Conservation (phyloP, 805 yeast genomes). For the Metschnikowia lunata region DNA sequence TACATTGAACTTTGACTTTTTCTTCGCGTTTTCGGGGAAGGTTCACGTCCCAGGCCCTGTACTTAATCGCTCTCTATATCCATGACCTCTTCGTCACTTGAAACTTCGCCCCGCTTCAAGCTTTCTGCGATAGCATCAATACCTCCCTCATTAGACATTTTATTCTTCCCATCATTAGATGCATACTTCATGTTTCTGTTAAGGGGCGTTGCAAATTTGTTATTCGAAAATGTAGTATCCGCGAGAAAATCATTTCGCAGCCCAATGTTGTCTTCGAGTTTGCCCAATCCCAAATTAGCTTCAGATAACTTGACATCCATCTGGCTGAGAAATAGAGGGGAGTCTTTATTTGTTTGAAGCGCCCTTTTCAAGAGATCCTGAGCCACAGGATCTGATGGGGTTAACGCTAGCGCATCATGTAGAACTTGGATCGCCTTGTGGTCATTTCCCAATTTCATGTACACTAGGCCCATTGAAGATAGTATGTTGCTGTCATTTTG, state of each 20-base stretch:
- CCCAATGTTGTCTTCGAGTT: background rate
- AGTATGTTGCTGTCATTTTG: conserved; percentile 67
- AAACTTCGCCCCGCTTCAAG: conserved; percentile 42
- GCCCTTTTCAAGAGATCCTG: conserved; percentile 78
- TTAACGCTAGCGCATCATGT: conserved; percentile 75
- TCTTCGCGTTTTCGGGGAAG: no score
- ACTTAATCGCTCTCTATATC: conserved; percentile 53
- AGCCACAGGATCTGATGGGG: conserved; percentile 81
- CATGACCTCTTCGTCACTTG: conserved; percentile 54
- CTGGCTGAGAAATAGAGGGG: conserved; percentile 10
- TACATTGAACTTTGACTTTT: no score
- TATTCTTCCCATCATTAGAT: conserved; percentile 2
- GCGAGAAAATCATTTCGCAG: conserved; percentile 1
- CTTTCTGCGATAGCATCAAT: conserved; percentile 36
- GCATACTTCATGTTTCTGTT: conserved; percentile 14
- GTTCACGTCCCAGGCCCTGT: background rate
- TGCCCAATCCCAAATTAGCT: conserved; percentile 1
- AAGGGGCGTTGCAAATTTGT: conserved; percentile 23
- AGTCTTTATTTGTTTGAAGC: conserved; percentile 48
- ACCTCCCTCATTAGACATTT: conserved; percentile 15
- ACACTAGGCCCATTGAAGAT: conserved; percentile 80
- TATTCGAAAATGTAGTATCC: conserved; percentile 10
- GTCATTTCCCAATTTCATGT: conserved; percentile 62
- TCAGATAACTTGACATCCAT: conserved; percentile 14
- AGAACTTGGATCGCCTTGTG: conserved; percentile 68